phyloP scores from a whole-genome alignment of 1,139 yeast species.

The Keqinozyma sinolaborantium region DNA sequence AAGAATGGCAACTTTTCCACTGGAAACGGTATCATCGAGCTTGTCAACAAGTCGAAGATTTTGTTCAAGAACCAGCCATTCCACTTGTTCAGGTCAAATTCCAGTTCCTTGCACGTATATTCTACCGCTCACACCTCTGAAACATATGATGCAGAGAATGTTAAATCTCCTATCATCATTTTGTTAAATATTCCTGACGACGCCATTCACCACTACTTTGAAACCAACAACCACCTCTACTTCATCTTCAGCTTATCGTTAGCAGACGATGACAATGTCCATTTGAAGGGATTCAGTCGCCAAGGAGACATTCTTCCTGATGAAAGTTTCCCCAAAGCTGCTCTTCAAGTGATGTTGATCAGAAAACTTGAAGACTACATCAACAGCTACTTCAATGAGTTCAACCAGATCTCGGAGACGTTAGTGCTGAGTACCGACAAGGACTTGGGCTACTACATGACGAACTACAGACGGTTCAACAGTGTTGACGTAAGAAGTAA shows the following conservation, averaged over 20 bases:
- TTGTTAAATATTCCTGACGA: constrained; percentile 50
- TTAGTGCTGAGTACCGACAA: constrained; percentile 18
- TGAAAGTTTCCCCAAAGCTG: constrained; percentile 18
- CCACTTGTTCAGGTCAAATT: constrained; percentile 61
- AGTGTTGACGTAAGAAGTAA: constrained; percentile 10
- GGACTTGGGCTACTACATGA: constrained; percentile 20
- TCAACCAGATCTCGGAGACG: constrained; percentile 18
- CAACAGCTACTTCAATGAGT: constrained; percentile 19
- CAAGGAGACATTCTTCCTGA: constrained; percentile 18
- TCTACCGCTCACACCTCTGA: constrained; percentile 76
- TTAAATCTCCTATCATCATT: constrained; percentile 60
- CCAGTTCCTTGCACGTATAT: constrained; percentile 46
- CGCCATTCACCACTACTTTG: constrained; percentile 21
- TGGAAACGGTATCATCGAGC: constrained; percentile 50
- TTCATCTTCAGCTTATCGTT: constrained; percentile 27
- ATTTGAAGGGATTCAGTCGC: constrained; percentile 26
- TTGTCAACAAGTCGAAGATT: constrained; percentile 74
- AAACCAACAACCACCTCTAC: constrained; percentile 19
- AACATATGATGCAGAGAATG: constrained; percentile 56
- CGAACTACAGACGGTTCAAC: constrained; percentile 10
- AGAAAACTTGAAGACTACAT: constrained; percentile 15
- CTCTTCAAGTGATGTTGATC: constrained; percentile 19
- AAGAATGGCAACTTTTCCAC: constrained; percentile 7
- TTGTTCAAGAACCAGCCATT: constrained; percentile 80
- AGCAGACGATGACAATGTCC: constrained; percentile 24